Evolutionary conservation across 495 filamentous ascomycete species (phyloP), one percentile per base, ranked within the genome.

Genomic region (Tetracladium setigerum): DNA sequence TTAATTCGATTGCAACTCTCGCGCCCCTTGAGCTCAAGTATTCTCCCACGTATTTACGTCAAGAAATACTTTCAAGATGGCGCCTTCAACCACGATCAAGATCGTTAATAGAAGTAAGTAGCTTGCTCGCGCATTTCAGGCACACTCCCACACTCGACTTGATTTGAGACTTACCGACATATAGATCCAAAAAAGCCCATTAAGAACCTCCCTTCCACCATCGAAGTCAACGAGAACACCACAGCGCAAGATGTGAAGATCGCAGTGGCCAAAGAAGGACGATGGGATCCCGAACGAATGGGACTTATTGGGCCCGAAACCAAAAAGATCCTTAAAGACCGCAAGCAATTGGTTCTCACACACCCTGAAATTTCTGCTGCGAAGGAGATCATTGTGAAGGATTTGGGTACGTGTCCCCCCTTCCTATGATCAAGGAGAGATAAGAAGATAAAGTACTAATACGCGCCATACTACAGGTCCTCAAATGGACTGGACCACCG

Each of bases 401-500:
- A 98, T 60, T 76, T 98, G 4, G 89, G 89, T 95, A 76, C 52
- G 79, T 60, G 12, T 30, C 36, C 13, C 13, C n/a, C n/a, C 37
- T 11, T 41, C 4, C 22, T 27, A 27, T 27, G 22, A 27, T 7
- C 3, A 27, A 27, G 22, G 3, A 27, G 22, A 27, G 22, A 27
- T 27, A 27, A 7, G 15, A 32, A 35, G 33, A 18, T 18, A 15
- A 40, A n/a, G n/a, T 55, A 16, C 58, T 61, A 12, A 58, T 31
- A 13, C 15, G 41, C 43, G 42, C 47, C 41, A 24, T 18, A 31
- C 13, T 5, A 38, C 42, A 96, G 91, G 92, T 39, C 83, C 83
- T 27, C 92, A 98, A 66, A 86, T 96, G 47, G 80, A 78, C 41
- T 98, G 92, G 92, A 84, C 82, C 49, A 90, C 88, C 43, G 94